Conservation (phyloP, 495 filamentous ascomycete genomes). For the Pyrenopolyporus hunteri region DNA sequence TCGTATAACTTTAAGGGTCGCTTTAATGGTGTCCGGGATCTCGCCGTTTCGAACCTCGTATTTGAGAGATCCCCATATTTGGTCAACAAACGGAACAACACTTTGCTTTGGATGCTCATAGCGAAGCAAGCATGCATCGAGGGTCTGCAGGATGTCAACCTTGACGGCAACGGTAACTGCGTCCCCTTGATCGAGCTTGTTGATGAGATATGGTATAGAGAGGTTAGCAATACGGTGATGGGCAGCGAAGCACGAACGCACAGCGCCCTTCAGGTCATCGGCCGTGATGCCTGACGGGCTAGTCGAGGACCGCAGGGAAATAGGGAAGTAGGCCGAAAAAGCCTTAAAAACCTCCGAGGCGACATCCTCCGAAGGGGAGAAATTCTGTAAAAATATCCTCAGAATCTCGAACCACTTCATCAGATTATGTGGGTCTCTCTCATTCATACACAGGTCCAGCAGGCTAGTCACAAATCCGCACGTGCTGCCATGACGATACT, state of each 20-base stretch:
- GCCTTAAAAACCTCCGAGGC: conserved; percentile 52
- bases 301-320: conserved; percentile 53
- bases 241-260: conserved; percentile 56
- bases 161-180: conserved; percentile 58
- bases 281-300: conserved; percentile 51
- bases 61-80: conserved; percentile 61
- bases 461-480: conserved; percentile 49
- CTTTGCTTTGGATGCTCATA: conserved; percentile 50
- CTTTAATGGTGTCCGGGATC: conserved; percentile 55
- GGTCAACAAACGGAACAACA: conserved; percentile 48
- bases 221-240: conserved; percentile 47
- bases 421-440: conserved; percentile 58
- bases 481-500: conserved; percentile 47
- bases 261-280: conserved; percentile 54
- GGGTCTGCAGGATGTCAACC: conserved; percentile 57
- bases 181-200: conserved; percentile 58
- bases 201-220: conserved; percentile 53
- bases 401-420: conserved; percentile 56
- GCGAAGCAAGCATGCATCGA: conserved; percentile 51
- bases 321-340: conserved; percentile 60
- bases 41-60: conserved; percentile 65
- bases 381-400: conserved; percentile 45
- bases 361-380: conserved; percentile 49
- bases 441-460: conserved; percentile 51
- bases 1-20: conserved; percentile 53